Evolutionary conservation across 257 asterid genomes (phyloP), one percentile per base, ranked within the genome.

Genomic region (Asclepias syriaca): DNA sequence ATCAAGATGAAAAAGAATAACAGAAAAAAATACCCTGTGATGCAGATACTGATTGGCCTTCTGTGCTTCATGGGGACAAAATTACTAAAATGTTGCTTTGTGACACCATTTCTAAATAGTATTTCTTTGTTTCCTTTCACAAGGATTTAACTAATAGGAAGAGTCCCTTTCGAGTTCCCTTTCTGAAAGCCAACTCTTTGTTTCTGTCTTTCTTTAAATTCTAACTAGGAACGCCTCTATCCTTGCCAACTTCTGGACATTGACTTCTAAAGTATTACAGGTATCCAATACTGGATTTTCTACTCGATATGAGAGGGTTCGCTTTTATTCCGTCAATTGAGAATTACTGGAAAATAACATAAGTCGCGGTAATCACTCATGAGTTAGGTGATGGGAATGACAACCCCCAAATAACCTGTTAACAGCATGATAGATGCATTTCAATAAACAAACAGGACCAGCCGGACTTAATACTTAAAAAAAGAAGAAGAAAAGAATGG

Each of bases 141-240:
- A 24, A 70, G 68, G 72, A 63, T 54, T 76, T 70, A 54, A 76
- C 24, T 43, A 76, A 53, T 45, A 71, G 48, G 45, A 43, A 29
- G 60, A 19, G 37, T 70, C 75, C 51, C 67, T 70, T 27, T 68
- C 49, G 55, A 69, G n/a, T 48, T 75, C 64, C 57, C 65, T 59
- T 50, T 75, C 68, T 60, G 55, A 73, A 45, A 63, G 64, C 58
- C 48, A 61, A 61, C 71, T 29, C 67, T 61, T 68, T 43, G 79
- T n/a, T 29, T 3, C 32, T 13, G 40, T 27, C 43, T 59, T 66
- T 24, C 39, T 48, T 43, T 10, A 24, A 55, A 65, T 24, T 29
- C 24, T 11, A 46, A 45, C 14, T n/a, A 48, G 8, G 53, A 1
- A 46, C 37, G 51, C 19, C 50, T 46, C 59, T 27, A 22, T 27